Conservation (phyloP, 768 basidiomycete species). For the Lanmaoa rubissima region DNA sequence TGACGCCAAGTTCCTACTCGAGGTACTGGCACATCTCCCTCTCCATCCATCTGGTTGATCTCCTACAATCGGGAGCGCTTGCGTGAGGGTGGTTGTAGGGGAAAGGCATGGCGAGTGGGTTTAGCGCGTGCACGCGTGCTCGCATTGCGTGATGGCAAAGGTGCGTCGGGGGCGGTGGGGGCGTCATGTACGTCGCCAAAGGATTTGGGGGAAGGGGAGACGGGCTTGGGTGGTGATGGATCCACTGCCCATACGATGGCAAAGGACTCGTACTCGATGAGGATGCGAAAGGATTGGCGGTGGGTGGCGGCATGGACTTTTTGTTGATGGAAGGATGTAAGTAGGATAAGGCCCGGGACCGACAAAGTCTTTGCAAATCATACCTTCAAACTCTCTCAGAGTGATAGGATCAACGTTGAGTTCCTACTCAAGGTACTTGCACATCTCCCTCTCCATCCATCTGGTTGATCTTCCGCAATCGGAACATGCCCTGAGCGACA, state of each 20-base stretch:
- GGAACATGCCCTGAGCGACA: conserved; percentile 86
- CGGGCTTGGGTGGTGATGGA: no score
- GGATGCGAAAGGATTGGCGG: conserved; percentile 34
- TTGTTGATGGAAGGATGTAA: conserved; percentile 62
- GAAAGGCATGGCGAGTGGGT: no score
- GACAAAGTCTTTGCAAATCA: conserved; percentile 60
- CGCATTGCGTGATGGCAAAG: conserved; percentile 51
- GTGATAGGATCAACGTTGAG: conserved; percentile 79
- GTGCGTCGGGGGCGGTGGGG: conserved; percentile 51
- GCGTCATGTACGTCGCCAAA: conserved; percentile 24
- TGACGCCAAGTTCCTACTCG: no score
- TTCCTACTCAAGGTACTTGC: conserved; percentile 90
- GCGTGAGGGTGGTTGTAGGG: no score
- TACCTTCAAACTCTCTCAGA: conserved; percentile 62
- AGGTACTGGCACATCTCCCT: no score
- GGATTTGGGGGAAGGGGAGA: no score
- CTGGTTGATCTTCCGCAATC: conserved; percentile 72
- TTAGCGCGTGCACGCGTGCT: no score
- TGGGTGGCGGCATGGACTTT: conserved; percentile 47
- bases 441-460: conserved; percentile 83
- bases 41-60: no score
- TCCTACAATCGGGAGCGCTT: no score
- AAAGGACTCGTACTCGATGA: conserved; percentile 29
- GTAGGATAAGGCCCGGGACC: conserved; percentile 58
- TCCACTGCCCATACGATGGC: conserved; percentile 29